phyloP scores from a whole-genome alignment of 2,329 filamentous ascomycete genomes.

The Triangularia verruculosa region DNA sequence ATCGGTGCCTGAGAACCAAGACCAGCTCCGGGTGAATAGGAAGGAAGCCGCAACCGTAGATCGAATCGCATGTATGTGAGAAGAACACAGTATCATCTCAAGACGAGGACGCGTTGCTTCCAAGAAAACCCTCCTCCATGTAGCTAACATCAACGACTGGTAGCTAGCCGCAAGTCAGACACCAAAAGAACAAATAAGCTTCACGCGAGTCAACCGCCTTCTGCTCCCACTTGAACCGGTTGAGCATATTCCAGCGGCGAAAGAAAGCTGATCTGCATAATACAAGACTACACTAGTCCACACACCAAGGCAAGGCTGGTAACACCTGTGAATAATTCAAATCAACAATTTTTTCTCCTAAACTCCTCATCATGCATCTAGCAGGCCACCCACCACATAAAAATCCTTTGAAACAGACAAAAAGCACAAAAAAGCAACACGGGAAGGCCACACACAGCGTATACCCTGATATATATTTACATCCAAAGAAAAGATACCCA shows the following conservation, averaged over 20 bases:
- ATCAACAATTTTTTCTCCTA: neutral
- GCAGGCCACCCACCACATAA: neutral
- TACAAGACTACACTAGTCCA: neutral
- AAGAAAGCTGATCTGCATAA: neutral
- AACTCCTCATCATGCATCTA: slow-evolving; percentile 17
- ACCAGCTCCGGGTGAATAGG: neutral
- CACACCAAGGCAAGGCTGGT: neutral
- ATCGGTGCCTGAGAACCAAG: neutral
- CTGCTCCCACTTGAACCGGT: neutral
- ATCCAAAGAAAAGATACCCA: slow-evolving; percentile 14
- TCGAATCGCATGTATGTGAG: neutral
- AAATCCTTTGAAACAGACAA: slow-evolving; percentile 11
- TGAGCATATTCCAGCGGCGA: neutral
- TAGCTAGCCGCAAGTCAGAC: neutral
- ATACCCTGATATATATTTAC: slow-evolving; percentile 9
- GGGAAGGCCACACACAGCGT: neutral
- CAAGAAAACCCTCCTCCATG: neutral
- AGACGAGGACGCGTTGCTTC: neutral
- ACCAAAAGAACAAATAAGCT: neutral
- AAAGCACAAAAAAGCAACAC: neutral
- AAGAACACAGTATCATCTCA: neutral
- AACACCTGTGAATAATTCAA: neutral
- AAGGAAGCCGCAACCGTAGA: neutral
- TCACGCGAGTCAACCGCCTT: neutral
- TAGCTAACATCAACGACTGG: neutral